Base-by-base conservation (phyloP, 2,329 filamentous ascomycete species). In the Thyridium curvatum region DNA sequence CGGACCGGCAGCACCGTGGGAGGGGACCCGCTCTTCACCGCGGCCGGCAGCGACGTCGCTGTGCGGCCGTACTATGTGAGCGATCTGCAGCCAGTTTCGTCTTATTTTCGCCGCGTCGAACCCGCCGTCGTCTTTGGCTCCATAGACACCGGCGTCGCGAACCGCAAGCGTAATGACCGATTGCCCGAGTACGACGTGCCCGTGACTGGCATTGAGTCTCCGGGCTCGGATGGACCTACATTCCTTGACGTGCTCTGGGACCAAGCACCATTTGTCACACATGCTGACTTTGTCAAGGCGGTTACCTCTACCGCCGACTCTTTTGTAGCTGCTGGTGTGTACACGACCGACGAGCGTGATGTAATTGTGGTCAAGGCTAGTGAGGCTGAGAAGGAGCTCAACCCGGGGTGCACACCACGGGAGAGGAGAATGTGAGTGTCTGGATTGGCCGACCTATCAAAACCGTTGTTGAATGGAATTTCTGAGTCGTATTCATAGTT, bases 241-340 rank as follows among this genome's bases (percentile, higher is more conserved):
- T 58, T 59, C 39, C 43, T 58, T 3, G 56, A 58, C 34, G 9
- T 58, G 15, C 40, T 58, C 2, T 58, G 55, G 55, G 55, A 57
- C 21, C 38, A 46, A 31, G 50, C 56, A 26, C 56, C 55, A n/a
- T 58, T 59, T 34, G 44, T 31, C 1, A 41, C 45, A 12, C 53
- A 58, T 12, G 44, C 37, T 9, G 43, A 18, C 3, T 58, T 58
- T 21, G 50, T 58, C 4, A 36, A 46, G 29, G 41, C 45, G 8
- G 52, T 57, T 8, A 41, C 40, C 3, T 39, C 41, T 1, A 37
- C 39, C 7, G 53, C 47, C 15, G 48, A 46, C 6, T 31, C 35
- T 18, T 55, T 58, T 30, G 54, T 56, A 3, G 28, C n/a, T 13
- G 46, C 44, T 6, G 48, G 47, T 0, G 44, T 54, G 18, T 58